These are phyloP conservation scores for Cryphonectria parasitica DNA, from an alignment of 2,329 filamentous ascomycete genomes.

Conservation along the genomic window DNA sequence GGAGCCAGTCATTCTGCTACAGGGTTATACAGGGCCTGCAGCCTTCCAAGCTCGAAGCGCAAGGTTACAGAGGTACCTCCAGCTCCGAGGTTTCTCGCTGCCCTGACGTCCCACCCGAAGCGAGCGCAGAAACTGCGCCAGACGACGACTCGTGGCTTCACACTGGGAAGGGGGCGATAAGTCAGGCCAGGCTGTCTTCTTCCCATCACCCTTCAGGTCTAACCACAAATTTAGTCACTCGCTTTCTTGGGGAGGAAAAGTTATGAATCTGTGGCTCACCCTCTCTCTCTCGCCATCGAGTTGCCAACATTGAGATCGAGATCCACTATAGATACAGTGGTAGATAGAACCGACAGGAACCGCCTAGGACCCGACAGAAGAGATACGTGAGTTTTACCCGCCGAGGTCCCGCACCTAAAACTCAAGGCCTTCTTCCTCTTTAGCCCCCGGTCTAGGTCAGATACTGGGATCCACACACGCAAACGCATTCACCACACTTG, in stretches of 20 bases:
- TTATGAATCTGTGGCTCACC: neutral
- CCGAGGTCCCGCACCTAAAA: neutral
- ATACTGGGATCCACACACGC: neutral
- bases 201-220: neutral
- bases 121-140: neutral
- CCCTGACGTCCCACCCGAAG: neutral
- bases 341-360: constrained; percentile 4
- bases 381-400: neutral
- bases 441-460: neutral
- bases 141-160: neutral
- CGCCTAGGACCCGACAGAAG: neutral
- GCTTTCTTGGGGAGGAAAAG: neutral
- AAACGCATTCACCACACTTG: constrained; percentile 11
- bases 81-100: neutral
- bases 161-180: neutral
- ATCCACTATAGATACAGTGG: neutral
- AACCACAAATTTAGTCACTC: neutral
- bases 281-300: neutral
- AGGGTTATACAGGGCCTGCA: neutral
- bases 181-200: neutral
- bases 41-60: neutral
- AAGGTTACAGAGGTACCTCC: neutral
- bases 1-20: neutral
- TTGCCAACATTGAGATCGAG: neutral
- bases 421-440: neutral